Evolutionary conservation across 1,139 yeast genomes (phyloP).

Genomic region (Saccharomyces uvarum): DNA sequence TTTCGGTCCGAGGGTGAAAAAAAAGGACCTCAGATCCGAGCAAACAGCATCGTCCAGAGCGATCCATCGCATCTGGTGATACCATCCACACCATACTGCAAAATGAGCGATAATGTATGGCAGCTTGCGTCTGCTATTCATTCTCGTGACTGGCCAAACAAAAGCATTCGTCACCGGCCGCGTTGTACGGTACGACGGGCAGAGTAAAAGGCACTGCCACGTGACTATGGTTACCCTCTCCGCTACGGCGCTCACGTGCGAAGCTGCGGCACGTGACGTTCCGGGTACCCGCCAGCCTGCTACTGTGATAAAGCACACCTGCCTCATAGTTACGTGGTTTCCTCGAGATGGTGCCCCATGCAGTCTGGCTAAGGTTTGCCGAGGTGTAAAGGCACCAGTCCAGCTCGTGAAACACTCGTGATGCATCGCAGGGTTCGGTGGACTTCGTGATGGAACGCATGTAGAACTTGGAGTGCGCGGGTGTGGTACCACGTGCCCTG

Average conservation of each 20-base stretch:
- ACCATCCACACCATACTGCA: neutral
- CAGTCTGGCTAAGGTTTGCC: conserved; percentile 57
- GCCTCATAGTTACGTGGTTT: conserved; percentile 42
- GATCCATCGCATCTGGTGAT: neutral
- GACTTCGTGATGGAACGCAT: conserved; percentile 32
- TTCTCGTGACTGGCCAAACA: neutral
- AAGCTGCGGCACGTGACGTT: neutral
- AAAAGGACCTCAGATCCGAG: neutral
- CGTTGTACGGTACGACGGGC: neutral
- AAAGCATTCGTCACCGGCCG: neutral
- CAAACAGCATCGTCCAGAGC: neutral
- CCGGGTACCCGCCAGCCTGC: neutral
- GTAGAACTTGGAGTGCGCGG: conserved; percentile 42
- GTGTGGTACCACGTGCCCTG: conserved; percentile 31
- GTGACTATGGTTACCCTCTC: neutral
- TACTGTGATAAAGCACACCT: conserved; percentile 43
- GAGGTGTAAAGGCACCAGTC: conserved; percentile 64
- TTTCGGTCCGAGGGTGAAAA: neutral
- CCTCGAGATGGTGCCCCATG: conserved; percentile 48
- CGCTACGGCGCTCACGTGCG: neutral
- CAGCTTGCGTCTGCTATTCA: neutral
- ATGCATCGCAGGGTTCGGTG: conserved; percentile 2
- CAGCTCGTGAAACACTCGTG: conserved; percentile 36
- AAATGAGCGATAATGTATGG: too few species aligned
- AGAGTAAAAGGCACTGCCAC: neutral